phyloP scores from a whole-genome alignment of 164 flowering plant species.

The Dillenia suffruticosa region DNA sequence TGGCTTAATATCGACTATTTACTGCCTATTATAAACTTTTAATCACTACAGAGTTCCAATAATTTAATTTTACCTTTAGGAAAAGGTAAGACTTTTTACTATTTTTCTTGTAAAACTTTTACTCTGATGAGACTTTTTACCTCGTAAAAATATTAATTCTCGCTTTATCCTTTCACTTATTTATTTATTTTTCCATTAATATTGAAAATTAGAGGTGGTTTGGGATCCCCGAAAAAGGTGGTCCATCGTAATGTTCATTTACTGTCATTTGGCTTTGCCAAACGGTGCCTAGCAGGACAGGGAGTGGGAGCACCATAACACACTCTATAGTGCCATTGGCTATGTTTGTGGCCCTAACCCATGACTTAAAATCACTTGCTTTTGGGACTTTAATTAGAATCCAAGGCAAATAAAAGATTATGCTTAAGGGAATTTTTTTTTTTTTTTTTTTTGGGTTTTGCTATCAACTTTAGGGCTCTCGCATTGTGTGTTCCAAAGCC shows the following conservation, averaged over 20 bases:
- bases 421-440: slow-evolving; percentile 11
- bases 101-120: not conserved
- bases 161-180: no score
- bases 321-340: slow-evolving; percentile 1
- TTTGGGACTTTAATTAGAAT: slow-evolving; percentile 34
- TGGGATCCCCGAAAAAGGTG: no score
- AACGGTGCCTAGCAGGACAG: no score
- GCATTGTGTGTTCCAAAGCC: slow-evolving; percentile 22
- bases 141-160: no score
- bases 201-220: no score
- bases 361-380: slow-evolving; percentile 19
- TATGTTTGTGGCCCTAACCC: not conserved
- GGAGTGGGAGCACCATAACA: not conserved
- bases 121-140: not conserved
- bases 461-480: slow-evolving; percentile 20
- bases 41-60: slow-evolving; percentile 13
- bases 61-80: slow-evolving; percentile 9
- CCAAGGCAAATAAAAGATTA: slow-evolving; percentile 29
- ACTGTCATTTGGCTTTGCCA: no score
- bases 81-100: not conserved
- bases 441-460: slow-evolving; percentile 3
- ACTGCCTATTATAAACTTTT: slow-evolving; percentile 5
- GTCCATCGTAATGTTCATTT: no score
- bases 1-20: not conserved
- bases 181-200: no score